Evolutionary conservation across 2,329 filamentous ascomycete genomes (phyloP).

Genomic region (Biscogniauxia sp.): DNA sequence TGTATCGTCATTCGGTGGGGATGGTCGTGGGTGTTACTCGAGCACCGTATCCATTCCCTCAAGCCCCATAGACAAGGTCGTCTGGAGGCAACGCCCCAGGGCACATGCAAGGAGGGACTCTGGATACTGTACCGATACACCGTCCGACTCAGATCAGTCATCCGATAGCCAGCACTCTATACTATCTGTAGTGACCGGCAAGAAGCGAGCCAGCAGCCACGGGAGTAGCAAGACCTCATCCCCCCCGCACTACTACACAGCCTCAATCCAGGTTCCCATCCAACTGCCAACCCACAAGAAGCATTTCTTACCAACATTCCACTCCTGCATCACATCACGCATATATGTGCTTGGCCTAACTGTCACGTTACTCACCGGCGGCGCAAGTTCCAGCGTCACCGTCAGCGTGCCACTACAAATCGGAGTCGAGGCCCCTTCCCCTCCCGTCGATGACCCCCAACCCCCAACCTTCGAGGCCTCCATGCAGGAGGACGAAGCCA

Average conservation of each 20-base stretch:
- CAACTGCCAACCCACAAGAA: conserved; percentile 45
- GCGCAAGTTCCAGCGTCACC: conserved; percentile 42
- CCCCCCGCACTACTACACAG: conserved; percentile 37
- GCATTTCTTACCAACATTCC: conserved; percentile 55
- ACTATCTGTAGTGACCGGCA: conserved; percentile 8
- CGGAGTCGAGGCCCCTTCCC: conserved; percentile 38
- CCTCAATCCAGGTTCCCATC: conserved; percentile 48
- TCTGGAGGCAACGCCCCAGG: conserved; percentile 42
- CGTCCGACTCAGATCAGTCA: conserved; percentile 35
- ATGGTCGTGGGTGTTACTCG: conserved; percentile 46
- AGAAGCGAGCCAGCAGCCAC: conserved; percentile 3
- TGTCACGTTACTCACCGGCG: conserved; percentile 39
- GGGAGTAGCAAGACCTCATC: background rate
- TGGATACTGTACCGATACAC: conserved; percentile 47
- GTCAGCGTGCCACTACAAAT: conserved; percentile 52
- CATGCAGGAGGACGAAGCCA: conserved; percentile 25
- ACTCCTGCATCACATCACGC: conserved; percentile 55
- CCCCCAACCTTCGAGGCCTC: conserved; percentile 51
- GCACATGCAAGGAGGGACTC: conserved; percentile 46
- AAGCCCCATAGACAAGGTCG: conserved; percentile 32
- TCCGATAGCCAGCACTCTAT: background rate
- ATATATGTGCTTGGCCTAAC: conserved; percentile 51
- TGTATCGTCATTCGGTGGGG: conserved; percentile 35
- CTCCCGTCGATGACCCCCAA: conserved; percentile 27
- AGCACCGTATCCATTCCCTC: conserved; percentile 42